Percentiles rank a stretch among this genome's conserved stretches.
These are phyloP conservation scores for Sphagnum tenellum DNA, from an alignment of 225 moss, liverwort and hornwort genomes.

Conservation along the genomic window DNA sequence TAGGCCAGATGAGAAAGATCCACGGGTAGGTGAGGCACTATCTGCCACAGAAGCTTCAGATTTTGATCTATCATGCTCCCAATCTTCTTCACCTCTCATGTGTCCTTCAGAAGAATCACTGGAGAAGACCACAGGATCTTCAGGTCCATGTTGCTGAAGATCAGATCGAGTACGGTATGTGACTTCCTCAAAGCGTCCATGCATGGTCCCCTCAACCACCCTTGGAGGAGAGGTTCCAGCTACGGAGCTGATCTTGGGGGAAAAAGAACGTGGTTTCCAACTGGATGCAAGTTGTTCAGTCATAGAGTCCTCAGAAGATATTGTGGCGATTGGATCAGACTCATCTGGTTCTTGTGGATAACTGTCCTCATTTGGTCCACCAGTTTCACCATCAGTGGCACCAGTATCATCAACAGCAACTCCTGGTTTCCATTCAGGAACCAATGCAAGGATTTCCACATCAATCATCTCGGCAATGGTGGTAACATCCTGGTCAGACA, in stretches of 20 bases:
- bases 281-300: conserved; percentile 34
- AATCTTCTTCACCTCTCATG: conserved; percentile 20
- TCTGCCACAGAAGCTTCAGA: conserved; percentile 28
- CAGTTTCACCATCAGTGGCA: conserved; percentile 28
- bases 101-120: conserved; percentile 61
- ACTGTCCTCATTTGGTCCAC: conserved; percentile 1
- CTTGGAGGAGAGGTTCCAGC: conserved; percentile 43
- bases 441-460: conserved; percentile 80
- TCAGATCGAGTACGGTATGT: conserved; percentile 45
- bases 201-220: conserved; percentile 49
- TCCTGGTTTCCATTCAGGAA: conserved; percentile 84
- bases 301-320: conserved; percentile 47
- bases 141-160: conserved; percentile 45
- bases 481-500: conserved; percentile 88
- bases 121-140: conserved; percentile 41
- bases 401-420: conserved; percentile 48
- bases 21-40: conserved; percentile 19
- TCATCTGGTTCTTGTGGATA: conserved; percentile 33
- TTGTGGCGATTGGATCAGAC: conserved; percentile 25
- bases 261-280: conserved; percentile 53
- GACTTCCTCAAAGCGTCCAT: conserved; percentile 62
- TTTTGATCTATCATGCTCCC: conserved; percentile 32
- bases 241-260: conserved; percentile 48
- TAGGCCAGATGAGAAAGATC: conserved; percentile 17
- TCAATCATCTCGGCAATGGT: conserved; percentile 98